These are phyloP conservation scores for Thielaviopsis ethacetica DNA, from an alignment of 2,329 filamentous ascomycete species.

Conservation along the genomic window DNA sequence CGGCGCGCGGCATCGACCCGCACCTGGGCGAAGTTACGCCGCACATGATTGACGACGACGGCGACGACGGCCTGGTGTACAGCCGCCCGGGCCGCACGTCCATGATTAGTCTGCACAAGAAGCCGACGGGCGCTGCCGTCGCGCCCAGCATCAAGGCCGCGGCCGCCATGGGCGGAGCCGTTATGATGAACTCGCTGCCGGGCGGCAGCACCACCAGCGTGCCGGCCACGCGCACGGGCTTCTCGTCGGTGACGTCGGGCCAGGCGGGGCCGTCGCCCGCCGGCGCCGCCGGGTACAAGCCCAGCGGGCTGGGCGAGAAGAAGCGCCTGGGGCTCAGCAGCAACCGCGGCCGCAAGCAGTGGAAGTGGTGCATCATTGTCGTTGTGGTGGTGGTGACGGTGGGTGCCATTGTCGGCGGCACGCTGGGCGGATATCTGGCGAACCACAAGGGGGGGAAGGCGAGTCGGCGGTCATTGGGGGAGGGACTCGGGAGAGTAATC, in stretches of 20 bases:
- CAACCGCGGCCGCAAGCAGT: conserved; percentile 35
- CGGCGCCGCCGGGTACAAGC: conserved; percentile 2
- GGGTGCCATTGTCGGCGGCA: conserved; percentile 56
- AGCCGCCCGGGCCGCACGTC: conserved; percentile 34
- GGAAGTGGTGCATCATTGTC: conserved; percentile 52
- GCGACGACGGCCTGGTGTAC: conserved; percentile 63
- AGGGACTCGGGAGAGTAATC: too few species aligned
- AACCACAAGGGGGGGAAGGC: conserved; percentile 26
- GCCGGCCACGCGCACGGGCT: background rate
- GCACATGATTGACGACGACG: conserved; percentile 69
- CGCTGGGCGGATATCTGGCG: conserved; percentile 56
- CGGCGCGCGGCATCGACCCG: conserved; percentile 25
- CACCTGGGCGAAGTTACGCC: conserved; percentile 52
- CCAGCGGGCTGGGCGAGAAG: conserved; percentile 29
- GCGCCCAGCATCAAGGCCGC: conserved; percentile 28
- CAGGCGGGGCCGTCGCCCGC: background rate
- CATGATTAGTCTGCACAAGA: conserved; percentile 33
- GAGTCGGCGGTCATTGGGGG: conserved; percentile 12
- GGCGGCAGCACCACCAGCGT: conserved; percentile 1
- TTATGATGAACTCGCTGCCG: conserved; percentile 13
- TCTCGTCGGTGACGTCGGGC: background rate
- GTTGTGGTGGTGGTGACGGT: conserved; percentile 48
- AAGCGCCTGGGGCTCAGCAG: background rate
- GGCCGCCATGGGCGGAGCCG: conserved; percentile 24
- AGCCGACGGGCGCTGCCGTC: conserved; percentile 20